phyloP scores from a whole-genome alignment of 2,329 filamentous ascomycete species.

The Penicillium sp. region DNA sequence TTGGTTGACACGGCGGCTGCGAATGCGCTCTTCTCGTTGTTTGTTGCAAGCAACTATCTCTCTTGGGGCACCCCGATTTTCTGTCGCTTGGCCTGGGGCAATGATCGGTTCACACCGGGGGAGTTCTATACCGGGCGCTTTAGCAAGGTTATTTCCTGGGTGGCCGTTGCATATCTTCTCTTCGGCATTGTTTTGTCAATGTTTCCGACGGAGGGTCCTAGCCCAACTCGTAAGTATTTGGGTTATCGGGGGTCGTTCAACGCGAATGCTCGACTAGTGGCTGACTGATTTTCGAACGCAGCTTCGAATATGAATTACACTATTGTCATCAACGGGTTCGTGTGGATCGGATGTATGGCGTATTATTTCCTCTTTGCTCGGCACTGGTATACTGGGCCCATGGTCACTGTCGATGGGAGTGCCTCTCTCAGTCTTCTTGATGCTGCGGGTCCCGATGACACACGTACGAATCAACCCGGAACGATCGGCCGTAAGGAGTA shows the following conservation, averaged over 20 bases:
- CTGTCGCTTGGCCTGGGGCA: slow-evolving; percentile 56
- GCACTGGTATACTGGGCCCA: slow-evolving; percentile 61
- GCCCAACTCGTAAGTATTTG: slow-evolving; percentile 44
- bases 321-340: slow-evolving; percentile 56
- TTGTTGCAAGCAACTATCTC: slow-evolving; percentile 58
- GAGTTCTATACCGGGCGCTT: slow-evolving; percentile 57
- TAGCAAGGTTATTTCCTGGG: slow-evolving; percentile 52
- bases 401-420: slow-evolving; percentile 49
- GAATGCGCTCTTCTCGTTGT: slow-evolving; percentile 54
- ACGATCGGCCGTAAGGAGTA: background rate
- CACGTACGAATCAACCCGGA: background rate
- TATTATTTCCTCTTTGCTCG: slow-evolving; percentile 58
- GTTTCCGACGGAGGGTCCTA: slow-evolving; percentile 56
- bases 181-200: slow-evolving; percentile 57
- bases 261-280: background rate
- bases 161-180: slow-evolving; percentile 52
- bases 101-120: slow-evolving; percentile 55
- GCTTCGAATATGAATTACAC: slow-evolving; percentile 60
- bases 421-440: background rate
- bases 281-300: slow-evolving; percentile 14
- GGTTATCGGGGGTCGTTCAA: background rate
- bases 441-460: too few species aligned
- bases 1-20: slow-evolving; percentile 58
- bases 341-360: slow-evolving; percentile 55
- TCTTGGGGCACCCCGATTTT: slow-evolving; percentile 60